Evolutionary conservation across 192 early-diverging fungal genomes (phyloP).

Genomic region (Umbelopsis sp.): DNA sequence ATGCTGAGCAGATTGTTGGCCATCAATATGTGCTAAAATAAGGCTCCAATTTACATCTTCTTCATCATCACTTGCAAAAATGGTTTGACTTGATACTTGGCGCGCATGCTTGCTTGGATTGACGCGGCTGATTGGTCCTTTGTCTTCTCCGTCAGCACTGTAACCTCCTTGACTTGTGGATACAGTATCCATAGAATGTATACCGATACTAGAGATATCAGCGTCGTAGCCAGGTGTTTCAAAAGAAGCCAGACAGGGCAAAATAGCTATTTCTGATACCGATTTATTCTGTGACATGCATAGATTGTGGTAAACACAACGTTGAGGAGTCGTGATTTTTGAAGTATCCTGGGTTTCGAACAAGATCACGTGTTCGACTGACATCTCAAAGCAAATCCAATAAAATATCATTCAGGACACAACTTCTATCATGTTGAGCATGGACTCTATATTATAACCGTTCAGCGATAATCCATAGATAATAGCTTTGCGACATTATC

Average conservation of each 20-base stretch:
- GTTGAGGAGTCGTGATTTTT: too few relatives aligned
- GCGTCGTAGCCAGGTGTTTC: neutral
- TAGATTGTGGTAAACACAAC: too few relatives aligned
- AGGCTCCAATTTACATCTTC: slow-evolving; percentile 7
- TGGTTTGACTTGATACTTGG: slow-evolving; percentile 4
- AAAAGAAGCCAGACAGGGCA: neutral
- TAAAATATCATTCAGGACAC: too few relatives aligned
- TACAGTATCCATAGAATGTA: slow-evolving; percentile 1
- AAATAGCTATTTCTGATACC: neutral
- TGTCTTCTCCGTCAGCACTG: slow-evolving; percentile 2
- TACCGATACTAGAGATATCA: neutral
- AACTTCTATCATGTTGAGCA: too few relatives aligned
- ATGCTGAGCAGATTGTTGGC: neutral
- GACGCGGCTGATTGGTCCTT: neutral
- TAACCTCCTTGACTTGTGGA: slow-evolving; percentile 13
- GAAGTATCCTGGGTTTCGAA: too few relatives aligned
- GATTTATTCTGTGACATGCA: slow-evolving; percentile 10
- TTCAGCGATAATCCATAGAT: too few relatives aligned
- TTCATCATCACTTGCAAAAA: slow-evolving; percentile 14
- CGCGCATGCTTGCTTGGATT: neutral
- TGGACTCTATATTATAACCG: too few relatives aligned
- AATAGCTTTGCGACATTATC: too few relatives aligned
- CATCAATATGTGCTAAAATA: slow-evolving; percentile 9
- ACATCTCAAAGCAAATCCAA: too few relatives aligned
- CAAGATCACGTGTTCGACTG: too few relatives aligned